phyloP scores from a whole-genome alignment of 2,329 filamentous ascomycete genomes.

The Whalleya microplaca region DNA sequence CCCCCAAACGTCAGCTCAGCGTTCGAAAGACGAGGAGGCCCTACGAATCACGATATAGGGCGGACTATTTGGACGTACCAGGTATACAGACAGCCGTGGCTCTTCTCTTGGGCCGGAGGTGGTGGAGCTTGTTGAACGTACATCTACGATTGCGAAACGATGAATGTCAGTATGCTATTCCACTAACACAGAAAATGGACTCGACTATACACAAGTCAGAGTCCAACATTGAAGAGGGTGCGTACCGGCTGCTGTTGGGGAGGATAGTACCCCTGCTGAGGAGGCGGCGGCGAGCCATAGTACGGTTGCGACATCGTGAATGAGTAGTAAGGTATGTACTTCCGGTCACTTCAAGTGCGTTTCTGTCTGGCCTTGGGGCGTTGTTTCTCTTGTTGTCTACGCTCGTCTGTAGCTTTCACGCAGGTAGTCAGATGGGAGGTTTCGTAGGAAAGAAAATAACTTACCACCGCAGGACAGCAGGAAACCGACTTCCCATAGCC shows the following conservation, averaged over 20 bases:
- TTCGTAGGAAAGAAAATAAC: neutral
- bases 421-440: neutral
- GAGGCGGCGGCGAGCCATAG: slow-evolving; percentile 5
- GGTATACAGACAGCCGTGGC: slow-evolving; percentile 45
- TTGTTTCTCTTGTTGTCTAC: neutral
- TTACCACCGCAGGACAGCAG: neutral
- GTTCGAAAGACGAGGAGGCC: neutral
- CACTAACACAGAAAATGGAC: neutral
- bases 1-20: slow-evolving; percentile 1
- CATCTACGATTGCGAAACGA: slow-evolving; percentile 33
- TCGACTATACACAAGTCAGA: neutral
- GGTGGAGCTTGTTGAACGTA: slow-evolving; percentile 40
- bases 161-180: neutral
- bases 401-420: neutral
- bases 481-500: neutral
- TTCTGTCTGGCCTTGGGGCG: neutral
- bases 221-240: neutral
- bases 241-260: slow-evolving; percentile 15
- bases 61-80: slow-evolving; percentile 35
- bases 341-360: neutral
- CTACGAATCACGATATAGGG: neutral
- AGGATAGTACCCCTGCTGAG: slow-evolving; percentile 28
- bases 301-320: slow-evolving; percentile 4
- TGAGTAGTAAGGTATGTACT: neutral
- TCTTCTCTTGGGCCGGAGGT: slow-evolving; percentile 41